phyloP scores from a whole-genome alignment of 805 yeast species.

The Kregervanrija delftensis region DNA sequence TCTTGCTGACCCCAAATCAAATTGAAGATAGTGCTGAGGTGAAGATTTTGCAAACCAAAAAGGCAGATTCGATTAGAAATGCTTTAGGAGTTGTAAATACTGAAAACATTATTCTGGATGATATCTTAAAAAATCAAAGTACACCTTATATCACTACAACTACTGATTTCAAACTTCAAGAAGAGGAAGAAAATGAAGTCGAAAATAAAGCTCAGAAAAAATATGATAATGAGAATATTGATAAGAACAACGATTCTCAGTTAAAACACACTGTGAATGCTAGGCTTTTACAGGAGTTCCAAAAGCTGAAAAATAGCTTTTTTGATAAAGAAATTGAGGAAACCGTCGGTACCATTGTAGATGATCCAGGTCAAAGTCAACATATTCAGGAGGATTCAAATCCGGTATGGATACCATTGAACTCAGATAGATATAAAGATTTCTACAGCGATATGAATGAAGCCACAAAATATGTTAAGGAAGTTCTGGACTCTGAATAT shows the following conservation, averaged over 20 bases:
- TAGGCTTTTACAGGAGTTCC: no score
- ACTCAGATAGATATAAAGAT: constrained; percentile 21
- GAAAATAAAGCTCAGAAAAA: background rate
- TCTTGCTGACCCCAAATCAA: background rate
- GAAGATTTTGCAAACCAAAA: no score
- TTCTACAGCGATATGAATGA: constrained; percentile 25
- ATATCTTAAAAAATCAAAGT: constrained; percentile 11
- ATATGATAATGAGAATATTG: background rate
- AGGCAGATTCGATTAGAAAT: no score
- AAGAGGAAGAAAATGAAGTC: background rate
- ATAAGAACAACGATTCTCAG: no score
- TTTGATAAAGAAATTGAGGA: background rate
- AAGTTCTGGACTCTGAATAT: constrained; percentile 27
- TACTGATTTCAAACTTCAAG: background rate
- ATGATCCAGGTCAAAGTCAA: constrained; percentile 1
- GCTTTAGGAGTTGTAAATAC: no score
- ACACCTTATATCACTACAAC: constrained; percentile 9
- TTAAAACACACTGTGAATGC: no score
- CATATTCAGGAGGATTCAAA: constrained; percentile 1
- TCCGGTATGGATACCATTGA: constrained; percentile 23
- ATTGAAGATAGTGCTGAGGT: background rate
- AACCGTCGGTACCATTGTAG: background rate
- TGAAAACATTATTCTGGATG: background rate
- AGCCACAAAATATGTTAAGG: constrained; percentile 23
- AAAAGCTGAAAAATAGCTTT: no score